phyloP scores from a whole-genome alignment of 2,329 filamentous ascomycete genomes.

The Ophiostoma sp. region DNA sequence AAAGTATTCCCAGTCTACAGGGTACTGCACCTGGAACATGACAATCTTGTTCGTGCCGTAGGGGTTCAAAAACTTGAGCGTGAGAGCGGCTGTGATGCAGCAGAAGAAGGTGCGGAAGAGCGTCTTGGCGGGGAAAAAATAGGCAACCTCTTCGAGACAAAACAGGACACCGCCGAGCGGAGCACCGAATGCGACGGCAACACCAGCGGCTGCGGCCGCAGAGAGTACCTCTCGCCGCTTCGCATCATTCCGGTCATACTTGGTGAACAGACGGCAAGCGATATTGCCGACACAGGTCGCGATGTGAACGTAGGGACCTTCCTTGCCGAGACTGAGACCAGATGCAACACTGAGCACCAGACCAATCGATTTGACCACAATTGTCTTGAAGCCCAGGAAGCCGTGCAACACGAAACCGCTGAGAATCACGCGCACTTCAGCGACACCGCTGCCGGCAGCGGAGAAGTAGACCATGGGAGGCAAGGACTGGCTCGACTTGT shows the following conservation, averaged over 20 bases:
- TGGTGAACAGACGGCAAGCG: constrained; percentile 85
- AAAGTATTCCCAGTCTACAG: constrained; percentile 90
- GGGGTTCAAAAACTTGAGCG: constrained; percentile 91
- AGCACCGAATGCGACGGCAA: constrained; percentile 91
- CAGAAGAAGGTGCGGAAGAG: constrained; percentile 98
- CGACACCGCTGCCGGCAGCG: constrained; percentile 91
- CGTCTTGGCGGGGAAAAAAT: constrained; percentile 97
- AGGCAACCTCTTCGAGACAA: constrained; percentile 90
- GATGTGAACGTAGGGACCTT: constrained; percentile 96
- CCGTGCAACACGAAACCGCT: constrained; percentile 96
- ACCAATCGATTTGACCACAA: constrained; percentile 80
- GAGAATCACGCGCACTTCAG: constrained; percentile 96
- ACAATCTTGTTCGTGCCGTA: constrained; percentile 97
- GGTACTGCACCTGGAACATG: constrained; percentile 89
- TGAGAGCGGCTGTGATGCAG: constrained; percentile 88
- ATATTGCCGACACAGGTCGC: constrained; percentile 95
- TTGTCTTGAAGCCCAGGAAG: constrained; percentile 84
- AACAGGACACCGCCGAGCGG: constrained; percentile 87
- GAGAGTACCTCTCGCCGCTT: constrained; percentile 94
- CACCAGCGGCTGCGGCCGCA: constrained; percentile 85
- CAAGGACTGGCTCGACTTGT: constrained; percentile 2
- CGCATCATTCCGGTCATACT: constrained; percentile 91
- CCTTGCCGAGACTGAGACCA: constrained; percentile 90
- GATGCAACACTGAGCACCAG: constrained; percentile 88
- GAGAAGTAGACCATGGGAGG: constrained; percentile 89